Evolutionary conservation across 2,329 filamentous ascomycete species (phyloP), one percentile per base, ranked within the genome.

Genomic region (Gaeumannomyces tritici): DNA sequence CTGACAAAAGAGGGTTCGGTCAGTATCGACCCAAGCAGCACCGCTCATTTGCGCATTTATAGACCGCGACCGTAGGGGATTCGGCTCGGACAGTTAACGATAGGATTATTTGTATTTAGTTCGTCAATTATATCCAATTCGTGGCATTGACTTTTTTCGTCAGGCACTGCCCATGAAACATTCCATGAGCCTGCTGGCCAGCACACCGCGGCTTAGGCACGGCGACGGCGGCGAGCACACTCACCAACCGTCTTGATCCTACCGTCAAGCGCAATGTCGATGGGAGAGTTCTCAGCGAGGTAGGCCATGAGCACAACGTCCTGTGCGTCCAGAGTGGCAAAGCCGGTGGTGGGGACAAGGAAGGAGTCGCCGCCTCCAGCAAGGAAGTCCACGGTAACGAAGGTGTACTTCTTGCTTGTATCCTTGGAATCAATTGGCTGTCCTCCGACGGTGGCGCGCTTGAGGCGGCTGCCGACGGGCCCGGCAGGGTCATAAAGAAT

Each of bases 351-450:
- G 8, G 35, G 24, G 24, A 57, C 35, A 35, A 58, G 61, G 15
- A 88, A 71, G 68, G 86, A 87, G 67, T 89, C 86, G 18, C 85
- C 86, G 2, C 83, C 84, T 3, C 79, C 78, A 1, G 84, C 83
- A 0, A 89, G 66, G 66, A 88, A 89, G 67, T 88, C 85, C 1
- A 87, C 74, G 0, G 86, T 88, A 21, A 85, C 82, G 26, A 89
- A 71, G 13, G 76, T 79, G 70, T 89, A 89, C 21, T 70, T 71
- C 13, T 63, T 57, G 33, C 35, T 59, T 11, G 56, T 63, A 24
- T 58, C 60, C 7, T 70, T 71, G 13, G 76, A 71, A 42, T 82
- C 78, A 2, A 88, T 73, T 0, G 75, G 72, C 66, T 78, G 67
- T 18, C 75, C 81, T 35, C 75, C 77, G 47, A 88, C 76, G 1